Evolutionary conservation across 768 basidiomycete species (phyloP).

Genomic region (Ephemerocybe angulata): DNA sequence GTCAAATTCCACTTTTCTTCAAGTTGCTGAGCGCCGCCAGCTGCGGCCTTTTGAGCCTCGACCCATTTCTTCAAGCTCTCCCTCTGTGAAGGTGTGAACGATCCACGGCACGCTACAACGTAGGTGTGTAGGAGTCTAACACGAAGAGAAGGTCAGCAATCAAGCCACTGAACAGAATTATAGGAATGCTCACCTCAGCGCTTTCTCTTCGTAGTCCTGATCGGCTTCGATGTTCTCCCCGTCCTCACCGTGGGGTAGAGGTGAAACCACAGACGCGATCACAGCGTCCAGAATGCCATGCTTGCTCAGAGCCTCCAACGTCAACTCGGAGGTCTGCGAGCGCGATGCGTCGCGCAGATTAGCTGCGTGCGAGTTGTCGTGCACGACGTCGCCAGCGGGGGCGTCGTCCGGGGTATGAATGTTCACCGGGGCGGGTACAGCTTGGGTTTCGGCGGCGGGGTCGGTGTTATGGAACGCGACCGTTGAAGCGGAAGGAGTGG

Average conservation of each 20-base stretch:
- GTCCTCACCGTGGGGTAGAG: constrained; percentile 63
- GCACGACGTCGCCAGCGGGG: constrained; percentile 36
- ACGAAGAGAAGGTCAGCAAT: not conserved
- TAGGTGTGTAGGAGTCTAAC: constrained; percentile 53
- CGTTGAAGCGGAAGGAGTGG: constrained; percentile 2
- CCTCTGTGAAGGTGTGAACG: constrained; percentile 26
- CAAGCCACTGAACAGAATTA: not conserved
- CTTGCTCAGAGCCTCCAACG: constrained; percentile 46
- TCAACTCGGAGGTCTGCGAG: constrained; percentile 44
- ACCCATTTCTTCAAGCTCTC: constrained; percentile 25
- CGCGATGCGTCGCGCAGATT: constrained; percentile 55
- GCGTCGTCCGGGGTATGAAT: constrained; percentile 22
- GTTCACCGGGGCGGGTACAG: constrained; percentile 10
- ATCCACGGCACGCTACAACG: constrained; percentile 35
- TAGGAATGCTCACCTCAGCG: constrained; percentile 41
- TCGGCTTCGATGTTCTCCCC: constrained; percentile 60
- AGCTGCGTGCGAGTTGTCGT: constrained; percentile 71
- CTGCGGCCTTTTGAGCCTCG: constrained; percentile 18
- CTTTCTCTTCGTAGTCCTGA: constrained; percentile 62
- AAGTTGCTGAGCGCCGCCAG: constrained; percentile 15
- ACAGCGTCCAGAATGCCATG: constrained; percentile 47
- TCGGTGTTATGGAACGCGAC: constrained; percentile 8
- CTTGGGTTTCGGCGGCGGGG: constrained; percentile 3
- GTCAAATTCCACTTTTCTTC: constrained; percentile 28
- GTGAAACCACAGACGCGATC: constrained; percentile 48